Base-by-base conservation (phyloP, 1,284 basidiomycete species). In the Cystobasidium slooffiae region DNA sequence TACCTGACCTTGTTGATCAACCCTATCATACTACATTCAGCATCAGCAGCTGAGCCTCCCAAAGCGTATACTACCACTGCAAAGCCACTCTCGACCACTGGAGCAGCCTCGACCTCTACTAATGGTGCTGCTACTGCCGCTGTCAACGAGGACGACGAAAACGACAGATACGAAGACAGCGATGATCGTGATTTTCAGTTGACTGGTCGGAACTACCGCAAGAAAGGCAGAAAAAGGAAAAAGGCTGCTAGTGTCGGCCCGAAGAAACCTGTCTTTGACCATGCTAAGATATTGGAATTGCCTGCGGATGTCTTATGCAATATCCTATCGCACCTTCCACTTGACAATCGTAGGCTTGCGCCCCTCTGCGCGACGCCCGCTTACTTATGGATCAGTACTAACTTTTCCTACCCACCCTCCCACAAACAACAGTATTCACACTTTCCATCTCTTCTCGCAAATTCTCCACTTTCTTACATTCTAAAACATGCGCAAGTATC, bases 221-320 rank as follows among this genome's bases (percentile, higher is more conserved):
- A 59, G 56, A 63, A 41, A 16, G 61, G 46, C 43, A 24, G 59
- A 18, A 47, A 46, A 24, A 49, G 44, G 14, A 62, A 39, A 43
- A 47, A 62, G 59, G 16, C 41, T 6, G 41, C 41, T 16, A 43
- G 39, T 44, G 12, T 24, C 37, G 56, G 18, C 22, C 61, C 61
- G 8, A 46, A 49, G n/a, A 63, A 63, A 20, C 61, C 61, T 10
- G 43, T 63, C 46, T 63, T 63, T 49, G 61, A 63, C 61, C 44
- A 63, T 37, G 12, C 61, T 16, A 37, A 24, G 37, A 63, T 63
- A 10, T n/a, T 63, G 31, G 61, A 46, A 20, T 44, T 63, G 31
- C 61, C 61, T 16, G 44, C 46, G 16, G 61, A 63, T 37, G 16
- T 63, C 12, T 20, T 63, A 9, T 63, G 61, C n/a, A 49, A 12